Evolutionary conservation across 495 filamentous ascomycete genomes (phyloP).

Genomic region (Trichoderma gamsii): DNA sequence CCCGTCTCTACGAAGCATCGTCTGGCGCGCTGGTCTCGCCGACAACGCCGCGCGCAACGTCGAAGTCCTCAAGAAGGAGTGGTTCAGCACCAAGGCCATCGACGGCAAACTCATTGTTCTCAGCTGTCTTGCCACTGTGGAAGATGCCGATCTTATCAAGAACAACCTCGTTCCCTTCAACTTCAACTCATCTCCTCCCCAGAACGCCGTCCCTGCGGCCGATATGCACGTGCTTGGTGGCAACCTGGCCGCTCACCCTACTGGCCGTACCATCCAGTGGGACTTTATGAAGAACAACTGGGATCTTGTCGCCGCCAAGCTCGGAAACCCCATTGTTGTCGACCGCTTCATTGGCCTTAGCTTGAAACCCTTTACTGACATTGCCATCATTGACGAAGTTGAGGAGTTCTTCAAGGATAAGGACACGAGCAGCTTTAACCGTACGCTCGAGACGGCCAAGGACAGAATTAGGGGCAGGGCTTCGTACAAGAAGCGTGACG

Average conservation of each 20-base stretch:
- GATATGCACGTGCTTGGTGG: conserved; percentile 78
- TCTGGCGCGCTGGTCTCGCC: conserved; percentile 75
- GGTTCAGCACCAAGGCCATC: conserved; percentile 68
- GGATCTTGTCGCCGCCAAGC: conserved; percentile 55
- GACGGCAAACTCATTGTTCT: conserved; percentile 87
- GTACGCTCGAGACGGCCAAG: conserved; percentile 67
- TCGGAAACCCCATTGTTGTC: conserved; percentile 76
- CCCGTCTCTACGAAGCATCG: conserved; percentile 68
- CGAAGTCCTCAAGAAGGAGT: conserved; percentile 69
- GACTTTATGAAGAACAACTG: conserved; percentile 77
- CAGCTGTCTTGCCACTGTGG: conserved; percentile 65
- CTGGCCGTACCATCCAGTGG: conserved; percentile 68
- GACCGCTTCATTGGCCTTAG: conserved; percentile 78
- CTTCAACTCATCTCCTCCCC: conserved; percentile 61
- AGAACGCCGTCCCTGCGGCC: conserved; percentile 48
- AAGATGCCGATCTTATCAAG: conserved; percentile 59
- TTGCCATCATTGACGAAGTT: conserved; percentile 67
- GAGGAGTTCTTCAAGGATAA: conserved; percentile 74
- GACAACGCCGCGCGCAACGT: conserved; percentile 62
- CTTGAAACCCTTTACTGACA: conserved; percentile 69
- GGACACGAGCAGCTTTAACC: conserved; percentile 73
- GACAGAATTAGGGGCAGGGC: conserved; percentile 76
- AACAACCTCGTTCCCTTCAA: conserved; percentile 74
- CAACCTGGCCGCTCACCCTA: conserved; percentile 63
- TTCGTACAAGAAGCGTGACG: conserved; percentile 69